Conservation (phyloP, 2,329 filamentous ascomycete species). For the Penicillium sp. region DNA sequence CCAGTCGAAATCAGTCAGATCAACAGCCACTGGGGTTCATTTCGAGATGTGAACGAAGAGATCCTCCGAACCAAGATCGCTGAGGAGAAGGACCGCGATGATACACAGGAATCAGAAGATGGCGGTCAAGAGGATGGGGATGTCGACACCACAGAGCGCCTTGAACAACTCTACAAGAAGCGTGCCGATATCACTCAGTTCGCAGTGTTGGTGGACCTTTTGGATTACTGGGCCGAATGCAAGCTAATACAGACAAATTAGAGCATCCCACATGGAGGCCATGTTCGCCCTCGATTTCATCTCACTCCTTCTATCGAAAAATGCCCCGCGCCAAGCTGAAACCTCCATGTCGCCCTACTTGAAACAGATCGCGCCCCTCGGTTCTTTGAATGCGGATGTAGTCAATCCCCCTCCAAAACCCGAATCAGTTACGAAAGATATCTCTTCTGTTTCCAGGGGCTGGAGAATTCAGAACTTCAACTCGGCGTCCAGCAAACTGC, state of each 20-base stretch:
- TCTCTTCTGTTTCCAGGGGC: conserved; percentile 59
- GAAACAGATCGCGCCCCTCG: conserved; percentile 70
- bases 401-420: conserved; percentile 63
- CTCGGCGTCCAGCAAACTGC: conserved; percentile 70
- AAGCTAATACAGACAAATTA: conserved; percentile 19
- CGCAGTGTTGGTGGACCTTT: conserved; percentile 35
- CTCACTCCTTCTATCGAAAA: conserved; percentile 80
- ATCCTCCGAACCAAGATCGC: conserved; percentile 69
- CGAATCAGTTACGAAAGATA: conserved; percentile 56
- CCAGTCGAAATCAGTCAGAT: conserved; percentile 76
- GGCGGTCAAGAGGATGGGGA: conserved; percentile 31
- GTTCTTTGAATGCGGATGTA: conserved; percentile 70
- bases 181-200: conserved; percentile 48
- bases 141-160: conserved; percentile 39
- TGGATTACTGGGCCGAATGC: not conserved
- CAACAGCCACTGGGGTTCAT: conserved; percentile 75
- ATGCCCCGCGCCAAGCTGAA: conserved; percentile 69
- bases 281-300: conserved; percentile 77
- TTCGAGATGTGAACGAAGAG: conserved; percentile 75
- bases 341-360: conserved; percentile 69
- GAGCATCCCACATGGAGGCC: conserved; percentile 48
- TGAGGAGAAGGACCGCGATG: conserved; percentile 49
- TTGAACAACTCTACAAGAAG: conserved; percentile 45
- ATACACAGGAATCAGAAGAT: conserved; percentile 49
- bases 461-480: conserved; percentile 79